phyloP scores from a whole-genome alignment of 192 early-diverging fungal genomes.

The Funneliformis mosseae region DNA sequence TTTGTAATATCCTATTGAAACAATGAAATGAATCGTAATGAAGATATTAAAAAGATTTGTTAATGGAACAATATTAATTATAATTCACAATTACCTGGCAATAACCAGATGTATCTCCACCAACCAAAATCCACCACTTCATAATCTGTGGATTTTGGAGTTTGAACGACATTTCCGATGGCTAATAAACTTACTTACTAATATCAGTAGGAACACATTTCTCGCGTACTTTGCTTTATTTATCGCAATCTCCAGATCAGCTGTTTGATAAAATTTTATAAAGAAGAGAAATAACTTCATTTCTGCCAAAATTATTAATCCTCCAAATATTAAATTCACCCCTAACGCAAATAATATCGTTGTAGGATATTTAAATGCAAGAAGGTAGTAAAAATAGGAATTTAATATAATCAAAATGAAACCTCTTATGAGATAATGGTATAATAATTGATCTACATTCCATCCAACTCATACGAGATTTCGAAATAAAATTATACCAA shows the following conservation, averaged over 20 bases:
- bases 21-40: neutral
- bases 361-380: neutral
- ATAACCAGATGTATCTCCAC: neutral
- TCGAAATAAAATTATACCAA: neutral
- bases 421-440: constrained; percentile 1
- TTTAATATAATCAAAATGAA: neutral
- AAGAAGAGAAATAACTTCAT: neutral
- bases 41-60: neutral
- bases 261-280: neutral
- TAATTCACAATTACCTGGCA: neutral
- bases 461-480: neutral
- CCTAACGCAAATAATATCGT: constrained; percentile 1
- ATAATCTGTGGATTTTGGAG: neutral
- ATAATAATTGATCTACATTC: neutral
- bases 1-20: neutral
- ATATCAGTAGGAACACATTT: neutral
- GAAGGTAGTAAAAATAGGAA: neutral
- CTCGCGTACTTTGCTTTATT: neutral
- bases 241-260: neutral
- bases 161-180: neutral
- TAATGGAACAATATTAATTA: neutral
- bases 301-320: neutral
- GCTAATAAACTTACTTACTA: neutral
- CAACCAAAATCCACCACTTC: neutral
- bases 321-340: neutral